These are phyloP conservation scores for Nakazawaea wyomingensis DNA, from an alignment of 805 yeast species.

Conservation along the genomic window DNA sequence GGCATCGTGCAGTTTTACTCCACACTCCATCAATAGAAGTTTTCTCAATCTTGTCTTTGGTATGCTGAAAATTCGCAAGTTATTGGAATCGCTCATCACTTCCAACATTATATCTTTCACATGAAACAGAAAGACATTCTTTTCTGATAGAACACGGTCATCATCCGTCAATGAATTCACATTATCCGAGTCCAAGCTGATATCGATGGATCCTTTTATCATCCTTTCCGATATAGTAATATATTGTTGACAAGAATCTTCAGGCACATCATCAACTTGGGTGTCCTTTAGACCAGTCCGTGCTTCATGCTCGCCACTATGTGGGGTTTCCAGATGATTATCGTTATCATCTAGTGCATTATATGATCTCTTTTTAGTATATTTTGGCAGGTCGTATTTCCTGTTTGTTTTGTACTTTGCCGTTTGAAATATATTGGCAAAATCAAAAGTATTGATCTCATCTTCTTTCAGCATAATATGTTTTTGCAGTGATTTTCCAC, in stretches of 20 bases:
- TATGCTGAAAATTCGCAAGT: neutral
- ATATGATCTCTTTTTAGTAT: constrained; percentile 1
- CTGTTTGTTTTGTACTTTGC: neutral
- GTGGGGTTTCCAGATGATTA: neutral
- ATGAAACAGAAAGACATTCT: neutral
- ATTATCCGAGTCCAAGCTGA: neutral
- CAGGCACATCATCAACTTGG: neutral
- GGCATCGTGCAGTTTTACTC: neutral
- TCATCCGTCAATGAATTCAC: neutral
- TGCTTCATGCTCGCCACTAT: neutral
- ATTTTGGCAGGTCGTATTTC: neutral
- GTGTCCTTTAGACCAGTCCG: neutral
- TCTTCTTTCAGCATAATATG: too few relatives aligned
- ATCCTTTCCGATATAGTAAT: constrained; percentile 1
- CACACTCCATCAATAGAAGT: neutral
- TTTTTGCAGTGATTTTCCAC: too few relatives aligned
- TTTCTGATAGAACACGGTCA: neutral
- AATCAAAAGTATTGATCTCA: too few relatives aligned
- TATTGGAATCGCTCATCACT: neutral
- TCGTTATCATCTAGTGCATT: constrained; percentile 2
- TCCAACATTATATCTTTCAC: constrained; percentile 2
- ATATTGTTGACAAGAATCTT: too few relatives aligned
- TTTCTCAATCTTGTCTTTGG: constrained; percentile 1
- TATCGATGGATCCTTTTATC: neutral
- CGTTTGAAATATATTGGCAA: neutral